Conservation (phyloP, 208 protist species). For the Kentomonas sorsogonicus region DNA sequence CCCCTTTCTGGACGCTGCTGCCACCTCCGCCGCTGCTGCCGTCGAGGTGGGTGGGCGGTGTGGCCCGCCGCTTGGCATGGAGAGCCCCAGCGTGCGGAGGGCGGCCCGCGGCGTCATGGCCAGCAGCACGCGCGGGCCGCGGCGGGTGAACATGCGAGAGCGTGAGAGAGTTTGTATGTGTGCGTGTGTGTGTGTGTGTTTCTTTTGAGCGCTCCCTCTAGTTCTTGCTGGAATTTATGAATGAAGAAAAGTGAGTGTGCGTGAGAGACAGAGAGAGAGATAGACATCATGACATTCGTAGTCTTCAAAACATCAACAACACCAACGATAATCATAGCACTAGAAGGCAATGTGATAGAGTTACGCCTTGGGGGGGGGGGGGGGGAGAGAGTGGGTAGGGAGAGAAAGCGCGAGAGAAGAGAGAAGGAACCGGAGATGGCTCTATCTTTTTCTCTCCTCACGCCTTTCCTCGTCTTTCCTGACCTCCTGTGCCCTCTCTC, state of each 20-base stretch:
- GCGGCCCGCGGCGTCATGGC: constrained; percentile 61
- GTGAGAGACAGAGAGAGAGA: neutral
- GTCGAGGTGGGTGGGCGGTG: too few relatives aligned
- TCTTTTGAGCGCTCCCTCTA: neutral
- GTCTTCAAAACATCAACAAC: neutral
- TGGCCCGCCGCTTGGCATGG: too few relatives aligned
- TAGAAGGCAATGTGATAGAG: neutral
- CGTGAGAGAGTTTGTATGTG: neutral
- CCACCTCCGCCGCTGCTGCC: too few relatives aligned
- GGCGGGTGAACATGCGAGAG: constrained; percentile 8
- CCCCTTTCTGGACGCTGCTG: too few relatives aligned
- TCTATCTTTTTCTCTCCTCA: neutral
- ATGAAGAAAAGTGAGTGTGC: neutral
- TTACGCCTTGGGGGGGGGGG: neutral
- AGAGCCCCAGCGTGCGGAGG: constrained; percentile 42
- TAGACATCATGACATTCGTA: neutral
- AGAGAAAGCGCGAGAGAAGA: constrained; percentile 6
- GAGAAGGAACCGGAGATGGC: neutral
- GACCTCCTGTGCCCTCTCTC: neutral
- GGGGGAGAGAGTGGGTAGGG: neutral
- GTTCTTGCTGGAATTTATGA: neutral
- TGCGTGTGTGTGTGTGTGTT: neutral
- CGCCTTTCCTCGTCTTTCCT: too few relatives aligned
- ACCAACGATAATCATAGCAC: neutral
- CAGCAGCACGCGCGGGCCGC: constrained; percentile 9